Evolutionary conservation across 495 filamentous ascomycete species (phyloP), one percentile per base, ranked within the genome.

Genomic region (Echria macrotheca): DNA sequence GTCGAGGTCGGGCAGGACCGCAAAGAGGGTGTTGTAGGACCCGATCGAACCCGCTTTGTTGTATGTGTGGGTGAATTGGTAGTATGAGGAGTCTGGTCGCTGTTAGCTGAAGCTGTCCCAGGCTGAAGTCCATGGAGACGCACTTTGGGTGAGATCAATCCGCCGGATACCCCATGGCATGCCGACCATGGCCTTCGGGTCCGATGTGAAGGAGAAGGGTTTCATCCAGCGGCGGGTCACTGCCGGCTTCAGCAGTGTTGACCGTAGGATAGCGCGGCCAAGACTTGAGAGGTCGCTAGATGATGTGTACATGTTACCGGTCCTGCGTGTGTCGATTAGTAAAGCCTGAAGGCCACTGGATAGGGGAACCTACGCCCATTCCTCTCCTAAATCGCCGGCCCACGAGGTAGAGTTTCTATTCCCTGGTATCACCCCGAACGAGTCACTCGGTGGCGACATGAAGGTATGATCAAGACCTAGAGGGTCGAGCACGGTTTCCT

Each of bases 141-240:
- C 54, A 54, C 49, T 50, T 28, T 49, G 23, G 25, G 44, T 29
- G 18, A 68, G 33, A 24, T 55, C 41, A 14, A 68, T 54, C 10
- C 59, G 69, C 0, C 61, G 51, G 2, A 83, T 76, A 17, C 82
- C 81, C 78, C 79, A 83, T 0, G 81, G 81, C 7, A 73, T 71
- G 0, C 79, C 78, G 12, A 83, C 66, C 1, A 60, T 58, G 1
- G 67, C 58, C 0, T 48, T 60, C 0, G 74, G 58, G 15, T 69
- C 68, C 0, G 78, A 70, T n/a, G 73, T 78, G 32, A 74, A 73
- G 3, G 64, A 52, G 6, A 54, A 29, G 0, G 80, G 80, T 49
- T 79, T 80, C 35, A 85, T 50, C 81, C 78, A 84, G 28, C 70
- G 57, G 45, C 74, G 67, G 0, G 80, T 84, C 25, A 65, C 51